Percentiles rank a stretch among this genome's conserved stretches.
Evolutionary conservation across 768 basidiomycete species (phyloP).

Genomic region (Psilocybe azurescens): DNA sequence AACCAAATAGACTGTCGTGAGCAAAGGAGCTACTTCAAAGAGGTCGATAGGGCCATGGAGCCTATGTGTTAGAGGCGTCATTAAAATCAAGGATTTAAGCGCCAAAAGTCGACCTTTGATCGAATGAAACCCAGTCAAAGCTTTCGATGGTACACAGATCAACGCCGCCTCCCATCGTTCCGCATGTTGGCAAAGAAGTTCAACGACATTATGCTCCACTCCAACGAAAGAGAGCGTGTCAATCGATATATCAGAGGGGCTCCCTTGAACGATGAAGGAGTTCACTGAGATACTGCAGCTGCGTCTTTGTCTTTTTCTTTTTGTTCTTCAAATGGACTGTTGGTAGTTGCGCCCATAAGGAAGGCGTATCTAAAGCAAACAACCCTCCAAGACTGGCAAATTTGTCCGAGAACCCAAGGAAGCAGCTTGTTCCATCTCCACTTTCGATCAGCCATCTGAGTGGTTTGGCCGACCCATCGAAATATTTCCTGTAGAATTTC

Average conservation of each 20-base stretch:
- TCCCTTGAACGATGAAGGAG: constrained; percentile 15
- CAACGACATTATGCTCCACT: constrained; percentile 24
- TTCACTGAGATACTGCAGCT: background rate
- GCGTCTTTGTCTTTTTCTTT: constrained; percentile 12
- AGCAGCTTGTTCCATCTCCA: constrained; percentile 16
- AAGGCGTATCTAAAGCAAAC: background rate
- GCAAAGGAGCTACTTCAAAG: constrained; percentile 28
- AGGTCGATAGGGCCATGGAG: constrained; percentile 18
- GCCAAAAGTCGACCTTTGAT: constrained; percentile 26
- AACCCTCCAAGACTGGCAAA: background rate
- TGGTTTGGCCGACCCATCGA: constrained; percentile 10
- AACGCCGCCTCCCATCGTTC: constrained; percentile 27
- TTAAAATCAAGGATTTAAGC: constrained; percentile 22
- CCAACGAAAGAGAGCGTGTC: constrained; percentile 15
- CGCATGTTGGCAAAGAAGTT: constrained; percentile 24
- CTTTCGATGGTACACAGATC: constrained; percentile 15
- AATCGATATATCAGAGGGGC: constrained; percentile 25
- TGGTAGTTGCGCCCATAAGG: background rate
- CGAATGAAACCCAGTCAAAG: constrained; percentile 21
- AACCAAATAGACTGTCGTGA: constrained; percentile 24
- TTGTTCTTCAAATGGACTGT: constrained; percentile 9
- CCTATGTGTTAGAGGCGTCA: constrained; percentile 9
- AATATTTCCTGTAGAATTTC: constrained; percentile 33
- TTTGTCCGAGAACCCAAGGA: constrained; percentile 19
- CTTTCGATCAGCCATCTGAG: background rate